Conservation (phyloP, 805 yeast genomes). For the Metschnikowia noctiluminum region DNA sequence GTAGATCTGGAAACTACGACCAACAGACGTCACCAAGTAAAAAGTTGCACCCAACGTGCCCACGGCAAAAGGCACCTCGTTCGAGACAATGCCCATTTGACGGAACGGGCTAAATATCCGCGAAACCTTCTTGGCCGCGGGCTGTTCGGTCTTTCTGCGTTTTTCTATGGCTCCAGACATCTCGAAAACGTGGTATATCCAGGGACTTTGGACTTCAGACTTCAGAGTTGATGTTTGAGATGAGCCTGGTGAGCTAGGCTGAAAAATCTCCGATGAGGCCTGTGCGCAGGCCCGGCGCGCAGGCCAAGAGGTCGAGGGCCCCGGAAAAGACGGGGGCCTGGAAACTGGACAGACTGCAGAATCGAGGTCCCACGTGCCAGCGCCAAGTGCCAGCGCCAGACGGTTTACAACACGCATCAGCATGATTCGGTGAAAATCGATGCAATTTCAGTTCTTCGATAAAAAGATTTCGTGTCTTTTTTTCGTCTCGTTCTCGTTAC, state of each 20-base stretch:
- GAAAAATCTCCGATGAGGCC: neutral
- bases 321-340: too few relatives aligned
- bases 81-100: constrained; percentile 84
- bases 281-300: neutral
- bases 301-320: too few relatives aligned
- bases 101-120: constrained; percentile 80
- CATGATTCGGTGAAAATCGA: too few relatives aligned
- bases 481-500: too few relatives aligned
- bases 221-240: neutral
- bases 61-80: constrained; percentile 78
- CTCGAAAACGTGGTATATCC: neutral
- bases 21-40: constrained; percentile 86
- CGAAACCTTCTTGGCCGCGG: constrained; percentile 22
- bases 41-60: constrained; percentile 87
- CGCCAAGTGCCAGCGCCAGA: too few relatives aligned
- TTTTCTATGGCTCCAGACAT: constrained; percentile 24
- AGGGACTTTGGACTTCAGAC: neutral
- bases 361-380: too few relatives aligned
- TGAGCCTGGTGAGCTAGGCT: neutral
- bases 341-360: too few relatives aligned
- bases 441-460: too few relatives aligned
- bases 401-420: too few relatives aligned
- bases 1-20: constrained; percentile 84
- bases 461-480: too few relatives aligned
- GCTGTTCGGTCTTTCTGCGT: constrained; percentile 27